phyloP scores from a whole-genome alignment of 2,329 filamentous ascomycete species.

The Davidsoniella australis region DNA sequence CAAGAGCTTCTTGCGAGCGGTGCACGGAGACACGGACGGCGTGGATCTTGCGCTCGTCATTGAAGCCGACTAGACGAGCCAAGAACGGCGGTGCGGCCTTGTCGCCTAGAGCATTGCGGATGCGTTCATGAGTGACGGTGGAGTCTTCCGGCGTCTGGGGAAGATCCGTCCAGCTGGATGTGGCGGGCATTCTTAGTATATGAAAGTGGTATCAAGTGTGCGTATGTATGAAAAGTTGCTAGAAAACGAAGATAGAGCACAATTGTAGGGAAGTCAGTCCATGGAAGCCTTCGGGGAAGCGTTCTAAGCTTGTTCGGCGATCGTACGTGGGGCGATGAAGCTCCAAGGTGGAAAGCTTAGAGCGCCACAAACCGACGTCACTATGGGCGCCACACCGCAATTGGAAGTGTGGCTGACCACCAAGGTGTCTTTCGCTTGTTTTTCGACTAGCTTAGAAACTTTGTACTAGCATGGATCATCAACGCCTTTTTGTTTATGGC shows the following conservation, averaged over 20 bases:
- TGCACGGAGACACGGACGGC: constrained; percentile 15
- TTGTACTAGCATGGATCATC: too few relatives aligned
- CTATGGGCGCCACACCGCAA: too few relatives aligned
- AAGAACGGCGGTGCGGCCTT: constrained; percentile 6
- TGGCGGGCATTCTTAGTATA: constrained; percentile 5
- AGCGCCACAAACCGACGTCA: too few relatives aligned
- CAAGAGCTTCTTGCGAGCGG: constrained; percentile 14
- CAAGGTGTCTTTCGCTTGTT: too few relatives aligned
- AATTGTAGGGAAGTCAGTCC: neutral
- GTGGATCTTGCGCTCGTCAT: constrained; percentile 11
- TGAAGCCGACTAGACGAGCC: constrained; percentile 8
- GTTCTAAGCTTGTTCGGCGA: too few relatives aligned
- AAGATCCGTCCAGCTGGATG: constrained; percentile 8
- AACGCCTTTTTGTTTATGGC: too few relatives aligned
- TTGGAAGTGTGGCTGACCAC: too few relatives aligned
- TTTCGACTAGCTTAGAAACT: too few relatives aligned
- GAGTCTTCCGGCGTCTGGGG: constrained; percentile 6
- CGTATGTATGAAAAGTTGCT: neutral
- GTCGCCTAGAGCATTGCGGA: constrained; percentile 7
- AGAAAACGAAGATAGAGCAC: neutral
- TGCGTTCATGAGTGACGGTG: constrained; percentile 2
- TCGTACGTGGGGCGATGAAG: too few relatives aligned
- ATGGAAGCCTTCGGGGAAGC: neutral
- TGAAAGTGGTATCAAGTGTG: neutral
- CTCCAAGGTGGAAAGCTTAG: too few relatives aligned